phyloP scores from a whole-genome alignment of 495 filamentous ascomycete species.

The Durotheca rogersii region DNA sequence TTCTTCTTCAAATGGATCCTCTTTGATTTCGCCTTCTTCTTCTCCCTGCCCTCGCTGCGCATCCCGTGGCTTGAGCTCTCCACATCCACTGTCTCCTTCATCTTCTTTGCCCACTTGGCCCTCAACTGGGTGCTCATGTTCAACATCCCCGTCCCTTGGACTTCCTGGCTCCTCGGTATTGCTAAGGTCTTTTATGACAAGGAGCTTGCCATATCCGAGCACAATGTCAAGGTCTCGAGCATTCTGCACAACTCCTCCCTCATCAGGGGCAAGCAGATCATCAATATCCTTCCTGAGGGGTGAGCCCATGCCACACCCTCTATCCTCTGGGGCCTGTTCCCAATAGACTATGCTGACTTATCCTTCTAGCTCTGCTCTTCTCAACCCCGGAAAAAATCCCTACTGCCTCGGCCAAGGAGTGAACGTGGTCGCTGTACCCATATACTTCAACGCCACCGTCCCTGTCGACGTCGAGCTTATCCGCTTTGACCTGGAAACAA shows the following conservation, averaged over 20 bases:
- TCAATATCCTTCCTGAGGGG: conserved; percentile 96
- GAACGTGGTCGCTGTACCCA: conserved; percentile 67
- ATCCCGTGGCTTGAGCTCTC: conserved; percentile 97
- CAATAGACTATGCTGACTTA: conserved; percentile 20
- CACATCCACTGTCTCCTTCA: conserved; percentile 61
- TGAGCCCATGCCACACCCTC: no score
- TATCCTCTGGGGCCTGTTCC: no score
- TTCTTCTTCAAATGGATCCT: conserved; percentile 90
- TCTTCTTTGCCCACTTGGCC: conserved; percentile 68
- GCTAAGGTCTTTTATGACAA: conserved; percentile 80
- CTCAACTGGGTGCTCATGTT: conserved; percentile 89
- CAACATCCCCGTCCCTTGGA: conserved; percentile 72
- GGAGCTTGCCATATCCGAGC: conserved; percentile 86
- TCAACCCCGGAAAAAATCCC: conserved; percentile 75
- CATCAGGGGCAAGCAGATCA: conserved; percentile 91
- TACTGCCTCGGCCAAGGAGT: conserved; percentile 73
- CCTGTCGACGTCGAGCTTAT: conserved; percentile 83
- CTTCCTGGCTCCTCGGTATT: conserved; percentile 65
- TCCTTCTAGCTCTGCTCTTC: conserved; percentile 66
- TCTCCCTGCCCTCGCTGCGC: conserved; percentile 75
- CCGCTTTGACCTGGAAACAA: conserved; percentile 78
- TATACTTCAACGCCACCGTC: conserved; percentile 88
- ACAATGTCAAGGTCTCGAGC: conserved; percentile 78
- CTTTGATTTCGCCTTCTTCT: conserved; percentile 81
- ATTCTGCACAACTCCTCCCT: conserved; percentile 88